These are phyloP conservation scores for Dalbergia cochinchinensis DNA, from an alignment of 306 rosid genomes.

Conservation along the genomic window DNA sequence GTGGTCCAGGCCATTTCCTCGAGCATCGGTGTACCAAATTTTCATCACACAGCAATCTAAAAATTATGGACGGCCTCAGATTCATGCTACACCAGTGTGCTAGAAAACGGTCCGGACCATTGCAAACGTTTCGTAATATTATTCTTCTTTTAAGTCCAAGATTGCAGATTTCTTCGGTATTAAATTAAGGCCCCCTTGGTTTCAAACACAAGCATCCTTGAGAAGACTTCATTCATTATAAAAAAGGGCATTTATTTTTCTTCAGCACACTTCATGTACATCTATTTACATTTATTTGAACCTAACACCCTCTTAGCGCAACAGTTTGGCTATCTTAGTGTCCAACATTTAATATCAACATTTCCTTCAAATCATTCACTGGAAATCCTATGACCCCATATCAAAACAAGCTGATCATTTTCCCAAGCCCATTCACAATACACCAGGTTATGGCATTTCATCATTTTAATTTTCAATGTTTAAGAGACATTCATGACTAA, in stretches of 20 bases:
- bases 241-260: conserved; percentile 28
- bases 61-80: no score
- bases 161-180: no score
- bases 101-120: no score
- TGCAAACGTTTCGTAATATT: no score
- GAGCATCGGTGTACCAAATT: no score
- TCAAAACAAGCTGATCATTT: conserved; percentile 2
- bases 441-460: not conserved
- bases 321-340: not conserved
- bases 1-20: no score
- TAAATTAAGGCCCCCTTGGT: no score
- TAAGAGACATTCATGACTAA: conserved; percentile 36
- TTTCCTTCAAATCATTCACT: conserved; percentile 10
- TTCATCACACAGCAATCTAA: no score
- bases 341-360: conserved; percentile 12
- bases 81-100: no score
- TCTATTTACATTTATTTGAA: conserved; percentile 43
- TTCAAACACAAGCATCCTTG: conserved; percentile 19
- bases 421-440: not conserved
- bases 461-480: conserved; percentile 12
- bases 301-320: conserved; percentile 8
- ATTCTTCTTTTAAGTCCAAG: no score
- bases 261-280: conserved; percentile 17
- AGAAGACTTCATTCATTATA: not conserved
- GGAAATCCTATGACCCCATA: conserved; percentile 23